These are phyloP conservation scores for Fusarium torulosum DNA, from an alignment of 2,329 filamentous ascomycete genomes.

Conservation along the genomic window DNA sequence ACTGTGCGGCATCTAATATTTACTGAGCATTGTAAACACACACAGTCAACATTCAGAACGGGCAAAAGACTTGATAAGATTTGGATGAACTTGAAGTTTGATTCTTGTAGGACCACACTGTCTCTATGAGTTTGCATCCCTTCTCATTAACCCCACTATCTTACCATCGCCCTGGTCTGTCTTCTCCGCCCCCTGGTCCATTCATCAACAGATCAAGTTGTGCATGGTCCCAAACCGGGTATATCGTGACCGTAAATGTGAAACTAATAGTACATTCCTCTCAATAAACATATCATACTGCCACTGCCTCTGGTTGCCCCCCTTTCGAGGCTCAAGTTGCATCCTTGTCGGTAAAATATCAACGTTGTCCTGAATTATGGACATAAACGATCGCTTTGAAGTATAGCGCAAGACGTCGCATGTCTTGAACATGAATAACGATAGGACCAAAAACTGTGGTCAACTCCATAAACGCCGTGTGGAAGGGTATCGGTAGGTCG, in stretches of 20 bases:
- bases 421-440: constrained; percentile 32
- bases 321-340: constrained; percentile 17
- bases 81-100: constrained; percentile 27
- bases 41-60: too few relatives aligned
- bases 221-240: constrained; percentile 39
- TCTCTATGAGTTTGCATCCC: constrained; percentile 25
- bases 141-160: constrained; percentile 24
- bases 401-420: constrained; percentile 25
- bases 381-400: constrained; percentile 44
- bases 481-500: constrained; percentile 49
- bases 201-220: constrained; percentile 31
- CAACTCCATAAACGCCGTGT: constrained; percentile 46
- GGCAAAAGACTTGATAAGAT: not conserved
- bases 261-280: constrained; percentile 47
- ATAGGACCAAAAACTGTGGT: constrained; percentile 23
- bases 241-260: constrained; percentile 47
- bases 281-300: not conserved
- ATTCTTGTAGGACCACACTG: constrained; percentile 27
- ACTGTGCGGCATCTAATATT: too few relatives aligned
- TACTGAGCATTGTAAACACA: not conserved
- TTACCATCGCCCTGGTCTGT: constrained; percentile 11
- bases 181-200: constrained; percentile 11
- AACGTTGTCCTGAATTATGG: constrained; percentile 17
- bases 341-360: constrained; percentile 24
- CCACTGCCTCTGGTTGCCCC: not conserved